phyloP scores from a whole-genome alignment of 192 early-diverging fungal genomes.

The Phycomyces blakesleeanus region DNA sequence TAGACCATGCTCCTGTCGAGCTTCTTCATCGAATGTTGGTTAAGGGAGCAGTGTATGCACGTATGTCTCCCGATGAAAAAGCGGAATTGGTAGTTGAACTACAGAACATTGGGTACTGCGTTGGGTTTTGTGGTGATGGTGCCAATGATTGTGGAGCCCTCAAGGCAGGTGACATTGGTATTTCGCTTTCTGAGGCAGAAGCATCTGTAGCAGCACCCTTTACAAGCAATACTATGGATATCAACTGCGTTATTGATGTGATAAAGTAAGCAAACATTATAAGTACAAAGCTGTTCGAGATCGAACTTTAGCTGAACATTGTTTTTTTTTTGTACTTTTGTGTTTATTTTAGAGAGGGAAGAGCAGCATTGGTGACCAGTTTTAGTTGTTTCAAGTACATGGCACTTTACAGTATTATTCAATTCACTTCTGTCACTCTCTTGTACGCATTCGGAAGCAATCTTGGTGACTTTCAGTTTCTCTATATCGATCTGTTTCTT shows the following conservation, averaged over 20 bases:
- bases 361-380: slow-evolving; percentile 93
- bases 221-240: slow-evolving; percentile 85
- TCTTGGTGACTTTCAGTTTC: slow-evolving; percentile 93
- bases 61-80: slow-evolving; percentile 99
- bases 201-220: slow-evolving; percentile 98
- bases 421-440: slow-evolving; percentile 91
- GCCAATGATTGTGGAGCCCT: slow-evolving; percentile 98
- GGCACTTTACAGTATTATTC: slow-evolving; percentile 95
- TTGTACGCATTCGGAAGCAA: slow-evolving; percentile 86
- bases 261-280: slow-evolving; percentile 56
- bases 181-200: slow-evolving; percentile 96
- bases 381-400: slow-evolving; percentile 99
- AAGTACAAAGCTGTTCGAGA: slow-evolving; percentile 8
- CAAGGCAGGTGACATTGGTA: slow-evolving; percentile 92
- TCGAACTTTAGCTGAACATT: background rate
- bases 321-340: too few species aligned
- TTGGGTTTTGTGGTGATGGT: slow-evolving; percentile 99
- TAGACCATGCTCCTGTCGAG: slow-evolving; percentile 68
- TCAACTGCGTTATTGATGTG: slow-evolving; percentile 89
- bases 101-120: slow-evolving; percentile 87
- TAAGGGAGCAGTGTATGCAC: slow-evolving; percentile 88
- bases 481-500: slow-evolving; percentile 91
- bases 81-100: slow-evolving; percentile 87
- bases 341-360: slow-evolving; percentile 66
- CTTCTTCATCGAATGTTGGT: slow-evolving; percentile 77